Evolutionary conservation across 1,284 basidiomycete genomes (phyloP).

Genomic region (Rhodotorula mucilaginosa): DNA sequence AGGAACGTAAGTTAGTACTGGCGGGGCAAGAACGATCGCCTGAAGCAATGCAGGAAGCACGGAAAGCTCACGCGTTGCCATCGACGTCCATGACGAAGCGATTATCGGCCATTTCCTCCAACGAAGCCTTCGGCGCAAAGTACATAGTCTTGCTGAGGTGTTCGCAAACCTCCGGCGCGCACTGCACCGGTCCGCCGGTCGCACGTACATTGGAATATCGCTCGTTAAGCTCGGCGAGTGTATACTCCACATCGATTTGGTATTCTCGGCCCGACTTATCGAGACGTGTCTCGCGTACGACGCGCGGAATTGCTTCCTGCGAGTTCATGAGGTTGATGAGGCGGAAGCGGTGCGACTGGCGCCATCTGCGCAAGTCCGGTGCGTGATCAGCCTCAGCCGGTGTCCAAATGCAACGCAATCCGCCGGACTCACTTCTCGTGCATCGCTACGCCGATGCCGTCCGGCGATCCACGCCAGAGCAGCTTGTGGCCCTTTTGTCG

Average conservation of each 20-base stretch:
- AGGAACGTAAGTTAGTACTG: neutral
- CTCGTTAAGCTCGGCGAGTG: constrained; percentile 3
- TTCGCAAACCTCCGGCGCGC: constrained; percentile 17
- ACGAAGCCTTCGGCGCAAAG: neutral
- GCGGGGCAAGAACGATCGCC: neutral
- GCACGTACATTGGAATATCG: constrained; percentile 11
- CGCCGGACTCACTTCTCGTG: constrained; percentile 3
- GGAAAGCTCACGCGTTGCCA: constrained; percentile 47
- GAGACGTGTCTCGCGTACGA: constrained; percentile 1
- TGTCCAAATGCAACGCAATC: neutral
- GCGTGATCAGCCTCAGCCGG: neutral
- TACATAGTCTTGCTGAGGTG: constrained; percentile 11
- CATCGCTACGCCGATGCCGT: constrained; percentile 43
- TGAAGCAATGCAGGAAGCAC: neutral
- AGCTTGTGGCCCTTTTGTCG: constrained; percentile 49
- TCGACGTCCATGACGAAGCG: constrained; percentile 53
- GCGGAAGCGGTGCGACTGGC: constrained; percentile 16
- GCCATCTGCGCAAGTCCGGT: neutral
- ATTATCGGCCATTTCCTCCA: constrained; percentile 42
- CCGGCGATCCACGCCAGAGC: constrained; percentile 51
- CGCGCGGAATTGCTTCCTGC: neutral
- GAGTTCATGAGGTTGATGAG: constrained; percentile 16
- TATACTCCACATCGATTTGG: constrained; percentile 24
- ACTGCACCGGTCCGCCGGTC: constrained; percentile 19
- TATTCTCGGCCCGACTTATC: constrained; percentile 10